A percentile compares a stretch with the other conserved stretches of the same genome.
Evolutionary conservation across 2,329 filamentous ascomycete genomes (phyloP).

Genomic region (Talaromyces sp.): DNA sequence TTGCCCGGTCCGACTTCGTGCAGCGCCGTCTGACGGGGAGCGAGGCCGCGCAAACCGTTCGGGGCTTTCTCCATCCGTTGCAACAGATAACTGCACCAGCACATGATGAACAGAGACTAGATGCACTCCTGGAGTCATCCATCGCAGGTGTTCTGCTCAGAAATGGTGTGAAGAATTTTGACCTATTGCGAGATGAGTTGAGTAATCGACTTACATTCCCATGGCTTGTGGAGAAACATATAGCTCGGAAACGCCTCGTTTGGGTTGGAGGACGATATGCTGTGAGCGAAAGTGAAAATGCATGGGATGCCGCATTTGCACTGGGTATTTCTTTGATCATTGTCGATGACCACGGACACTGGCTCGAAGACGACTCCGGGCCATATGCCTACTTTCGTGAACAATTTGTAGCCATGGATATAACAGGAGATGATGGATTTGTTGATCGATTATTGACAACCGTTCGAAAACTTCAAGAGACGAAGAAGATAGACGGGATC

Average conservation of each 20-base stretch:
- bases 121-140: neutral
- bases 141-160: neutral
- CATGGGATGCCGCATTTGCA: slow-evolving; percentile 26
- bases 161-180: neutral
- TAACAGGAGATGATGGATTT: slow-evolving; percentile 28
- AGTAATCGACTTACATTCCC: neutral
- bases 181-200: neutral
- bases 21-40: neutral
- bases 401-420: slow-evolving; percentile 30
- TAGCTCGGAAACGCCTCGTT: neutral
- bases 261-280: neutral
- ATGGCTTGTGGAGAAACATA: neutral
- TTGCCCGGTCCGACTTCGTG: neutral
- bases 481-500: neutral
- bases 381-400: slow-evolving; percentile 24
- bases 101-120: neutral
- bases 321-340: slow-evolving; percentile 39
- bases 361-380: slow-evolving; percentile 32
- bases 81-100: neutral
- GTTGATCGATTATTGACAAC: slow-evolving; percentile 29
- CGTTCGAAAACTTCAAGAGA: slow-evolving; percentile 14
- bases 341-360: slow-evolving; percentile 38
- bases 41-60: neutral
- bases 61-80: neutral
- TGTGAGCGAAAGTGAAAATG: neutral